Evolutionary conservation across 2,329 filamentous ascomycete species (phyloP), one percentile per base, ranked within the genome.

Genomic region (Sphaerulina vaccinii): DNA sequence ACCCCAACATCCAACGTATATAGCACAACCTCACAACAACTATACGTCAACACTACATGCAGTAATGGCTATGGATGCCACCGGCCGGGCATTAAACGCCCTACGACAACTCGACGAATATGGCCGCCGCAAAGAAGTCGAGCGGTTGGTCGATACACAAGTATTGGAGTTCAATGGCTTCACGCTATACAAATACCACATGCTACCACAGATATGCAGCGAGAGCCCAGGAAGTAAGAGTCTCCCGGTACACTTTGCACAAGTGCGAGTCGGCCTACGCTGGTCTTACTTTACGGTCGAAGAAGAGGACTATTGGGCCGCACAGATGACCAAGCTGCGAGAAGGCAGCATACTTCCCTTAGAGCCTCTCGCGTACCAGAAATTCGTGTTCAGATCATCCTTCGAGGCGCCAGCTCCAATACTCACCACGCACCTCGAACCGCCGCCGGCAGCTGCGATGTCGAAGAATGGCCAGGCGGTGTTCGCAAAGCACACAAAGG

Each of bases 111-210:
- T 35, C n/a, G 16, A 9, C 24, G 18, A 24, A 23, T 9, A 18
- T 11, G 19, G 10, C 27, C 41, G 41, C 24, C 24, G 19, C 3
- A 22, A 44, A 11, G 24, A 32, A 7, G 27, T 35, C 27, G 7
- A 44, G 10, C 27, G 24, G 24, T 18, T 44, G 18, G 6, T 35
- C n/a, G 24, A 18, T 15, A 24, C 33, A 2, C 24, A 21, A 24
- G 6, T 10, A 13, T 13, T 52, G 11, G 33, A 35, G 10, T 13
- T 15, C 9, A 41, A 52, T 15, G 49, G 42, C 23, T 47, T 52
- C 23, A 42, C 49, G 7, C 19, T 52, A 7, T 52, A 41, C 24
- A 43, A 37, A 19, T 47, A 46, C 42, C 49, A 52, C 42, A 11
- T 41, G 10, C 24, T 52, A 4, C 49, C 49, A 10, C 33, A 23